These are phyloP conservation scores for Phytophthora kernoviae DNA, from an alignment of 352 stramenopile species.

Conservation along the genomic window DNA sequence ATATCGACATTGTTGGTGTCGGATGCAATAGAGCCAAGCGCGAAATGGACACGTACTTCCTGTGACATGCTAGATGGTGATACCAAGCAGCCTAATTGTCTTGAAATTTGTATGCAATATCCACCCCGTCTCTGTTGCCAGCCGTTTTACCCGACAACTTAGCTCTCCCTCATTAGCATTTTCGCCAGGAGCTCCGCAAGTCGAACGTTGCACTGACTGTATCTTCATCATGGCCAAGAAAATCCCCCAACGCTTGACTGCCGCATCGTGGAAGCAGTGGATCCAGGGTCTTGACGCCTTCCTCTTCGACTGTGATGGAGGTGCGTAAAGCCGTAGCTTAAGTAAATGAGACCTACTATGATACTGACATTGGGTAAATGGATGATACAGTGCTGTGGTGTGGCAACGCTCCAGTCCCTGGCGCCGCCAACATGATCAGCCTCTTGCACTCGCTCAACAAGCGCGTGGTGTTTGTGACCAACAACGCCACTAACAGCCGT, in stretches of 20 bases:
- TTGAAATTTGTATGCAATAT: slow-evolving; percentile 23
- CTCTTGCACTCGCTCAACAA: slow-evolving; percentile 79
- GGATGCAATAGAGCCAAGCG: slow-evolving; percentile 5
- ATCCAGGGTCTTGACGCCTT: slow-evolving; percentile 70
- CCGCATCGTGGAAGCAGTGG: slow-evolving; percentile 59
- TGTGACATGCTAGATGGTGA: slow-evolving; percentile 30
- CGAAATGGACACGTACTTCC: slow-evolving; percentile 8
- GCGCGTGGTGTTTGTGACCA: slow-evolving; percentile 87
- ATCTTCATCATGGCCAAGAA: slow-evolving; percentile 34
- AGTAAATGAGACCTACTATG: neutral
- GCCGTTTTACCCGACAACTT: no score
- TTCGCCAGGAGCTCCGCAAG: slow-evolving; percentile 13
- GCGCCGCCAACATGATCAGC: slow-evolving; percentile 64
- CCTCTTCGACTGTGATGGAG: slow-evolving; percentile 86
- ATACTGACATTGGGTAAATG: slow-evolving; percentile 2
- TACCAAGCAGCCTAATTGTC: neutral
- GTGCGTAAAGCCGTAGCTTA: slow-evolving; percentile 25
- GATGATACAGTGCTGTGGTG: slow-evolving; percentile 63
- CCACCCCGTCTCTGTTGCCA: slow-evolving; percentile 2
- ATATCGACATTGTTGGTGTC: no score
- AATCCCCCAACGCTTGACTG: slow-evolving; percentile 41
- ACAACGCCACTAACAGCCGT: slow-evolving; percentile 86
- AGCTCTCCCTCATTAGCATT: slow-evolving; percentile 30
- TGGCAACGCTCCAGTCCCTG: slow-evolving; percentile 63
- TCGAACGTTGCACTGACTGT: slow-evolving; percentile 6